Conservation (phyloP, 257 asterid genomes). For the Ilex aquifolium region DNA sequence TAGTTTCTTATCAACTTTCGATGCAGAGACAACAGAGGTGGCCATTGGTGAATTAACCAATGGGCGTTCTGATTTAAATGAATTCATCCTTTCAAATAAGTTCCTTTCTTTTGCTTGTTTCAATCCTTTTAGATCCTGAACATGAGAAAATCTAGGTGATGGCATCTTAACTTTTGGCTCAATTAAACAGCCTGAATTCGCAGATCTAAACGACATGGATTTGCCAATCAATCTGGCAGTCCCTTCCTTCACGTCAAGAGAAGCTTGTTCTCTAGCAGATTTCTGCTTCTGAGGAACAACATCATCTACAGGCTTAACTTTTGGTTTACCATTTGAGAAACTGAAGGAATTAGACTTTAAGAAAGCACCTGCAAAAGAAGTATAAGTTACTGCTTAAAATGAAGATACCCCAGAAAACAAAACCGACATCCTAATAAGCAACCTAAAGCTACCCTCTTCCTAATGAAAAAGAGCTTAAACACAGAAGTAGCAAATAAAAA, state of each 20-base stretch:
- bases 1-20: constrained; percentile 45
- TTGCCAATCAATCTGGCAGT: constrained; percentile 50
- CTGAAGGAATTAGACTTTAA: constrained; percentile 70
- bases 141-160: constrained; percentile 50
- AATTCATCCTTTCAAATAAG: constrained; percentile 54
- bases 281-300: constrained; percentile 65
- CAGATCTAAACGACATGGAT: constrained; percentile 66
- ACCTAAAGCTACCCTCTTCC: too few species aligned
- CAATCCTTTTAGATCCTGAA: constrained; percentile 41
- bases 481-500: constrained; percentile 9
- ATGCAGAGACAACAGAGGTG: constrained; percentile 29
- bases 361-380: constrained; percentile 54
- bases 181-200: constrained; percentile 32
- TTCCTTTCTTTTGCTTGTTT: constrained; percentile 46
- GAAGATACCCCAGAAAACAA: constrained; percentile 3
- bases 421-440: constrained; percentile 3
- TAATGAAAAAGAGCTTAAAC: constrained; percentile 6
- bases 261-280: constrained; percentile 47
- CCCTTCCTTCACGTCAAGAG: constrained; percentile 55
- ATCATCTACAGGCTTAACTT: constrained; percentile 64
- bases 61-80: constrained; percentile 46
- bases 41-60: constrained; percentile 29
- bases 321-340: constrained; percentile 60
- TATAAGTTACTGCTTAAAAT: constrained; percentile 11
- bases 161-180: constrained; percentile 66